Conservation (phyloP, 345 rosid species). For the Euphorbia lathyris region DNA sequence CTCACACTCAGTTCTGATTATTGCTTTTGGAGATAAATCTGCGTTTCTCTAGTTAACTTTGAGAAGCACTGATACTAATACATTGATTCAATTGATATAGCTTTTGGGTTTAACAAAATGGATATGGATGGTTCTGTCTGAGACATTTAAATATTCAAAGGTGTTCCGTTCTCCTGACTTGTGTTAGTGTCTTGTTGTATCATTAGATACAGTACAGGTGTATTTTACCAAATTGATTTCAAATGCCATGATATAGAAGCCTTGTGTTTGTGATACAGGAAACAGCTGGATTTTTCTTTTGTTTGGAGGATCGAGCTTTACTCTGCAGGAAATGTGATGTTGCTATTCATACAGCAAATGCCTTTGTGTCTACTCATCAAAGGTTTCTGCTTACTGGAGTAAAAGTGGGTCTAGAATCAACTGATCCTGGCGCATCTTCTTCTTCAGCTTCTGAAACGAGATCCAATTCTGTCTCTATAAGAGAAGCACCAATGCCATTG, state of each 20-base stretch:
- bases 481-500: slow-evolving; percentile 23
- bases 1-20: too few species aligned
- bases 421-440: slow-evolving; percentile 50
- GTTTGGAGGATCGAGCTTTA: slow-evolving; percentile 90
- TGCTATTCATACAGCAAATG: slow-evolving; percentile 70
- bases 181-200: too few species aligned
- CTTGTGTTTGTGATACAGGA: slow-evolving; percentile 45
- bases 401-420: slow-evolving; percentile 75
- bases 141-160: too few species aligned
- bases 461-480: slow-evolving; percentile 33
- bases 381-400: slow-evolving; percentile 92
- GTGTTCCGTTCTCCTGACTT: too few species aligned
- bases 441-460: slow-evolving; percentile 44
- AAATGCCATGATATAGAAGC: not conserved
- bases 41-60: too few species aligned
- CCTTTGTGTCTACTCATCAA: slow-evolving; percentile 78
- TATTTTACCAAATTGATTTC: not conserved
- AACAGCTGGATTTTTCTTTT: slow-evolving; percentile 86
- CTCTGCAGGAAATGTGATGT: slow-evolving; percentile 96
- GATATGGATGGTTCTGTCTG: too few species aligned
- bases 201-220: too few species aligned
- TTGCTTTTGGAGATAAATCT: too few species aligned
- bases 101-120: too few species aligned
- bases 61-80: too few species aligned
- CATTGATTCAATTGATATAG: too few species aligned